Conservation (phyloP, 768 basidiomycete genomes). For the Neoboletus magnificus region DNA sequence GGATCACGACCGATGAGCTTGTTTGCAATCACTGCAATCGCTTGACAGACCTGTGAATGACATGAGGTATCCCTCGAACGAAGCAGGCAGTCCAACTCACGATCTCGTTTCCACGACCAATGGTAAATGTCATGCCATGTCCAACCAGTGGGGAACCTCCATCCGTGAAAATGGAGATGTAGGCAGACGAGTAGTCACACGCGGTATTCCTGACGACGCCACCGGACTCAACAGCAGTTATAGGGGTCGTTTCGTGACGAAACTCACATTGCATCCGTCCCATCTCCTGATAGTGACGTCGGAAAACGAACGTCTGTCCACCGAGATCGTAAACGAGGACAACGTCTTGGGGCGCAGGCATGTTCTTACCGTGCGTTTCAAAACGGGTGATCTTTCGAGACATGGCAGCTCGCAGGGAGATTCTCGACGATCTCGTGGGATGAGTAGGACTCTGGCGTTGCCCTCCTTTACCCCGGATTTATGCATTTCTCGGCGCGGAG, state of each 20-base stretch:
- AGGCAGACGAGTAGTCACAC: constrained; percentile 95
- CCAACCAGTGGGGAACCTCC: constrained; percentile 69
- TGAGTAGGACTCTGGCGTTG: not conserved
- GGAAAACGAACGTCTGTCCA: constrained; percentile 83
- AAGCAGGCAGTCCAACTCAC: constrained; percentile 36
- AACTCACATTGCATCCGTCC: constrained; percentile 86
- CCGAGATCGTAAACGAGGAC: not conserved
- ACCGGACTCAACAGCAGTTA: not conserved
- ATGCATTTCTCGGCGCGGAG: not conserved
- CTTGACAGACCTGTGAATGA: constrained; percentile 62
- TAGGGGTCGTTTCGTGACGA: not conserved
- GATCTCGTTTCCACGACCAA: constrained; percentile 93
- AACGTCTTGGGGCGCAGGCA: not conserved
- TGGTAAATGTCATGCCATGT: constrained; percentile 95
- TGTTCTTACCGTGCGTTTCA: constrained; percentile 53
- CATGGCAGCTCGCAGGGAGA: constrained; percentile 11
- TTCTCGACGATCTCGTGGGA: not conserved
- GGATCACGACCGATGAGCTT: constrained; percentile 81
- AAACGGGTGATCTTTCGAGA: constrained; percentile 49
- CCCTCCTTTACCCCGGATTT: not conserved
- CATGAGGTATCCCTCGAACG: not conserved
- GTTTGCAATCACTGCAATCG: constrained; percentile 75
- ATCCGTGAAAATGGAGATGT: constrained; percentile 70
- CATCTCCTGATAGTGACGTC: constrained; percentile 87
- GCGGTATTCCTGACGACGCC: constrained; percentile 74